Evolutionary conservation across 345 rosid genomes (phyloP).

Genomic region (Gossypium arboreum): DNA sequence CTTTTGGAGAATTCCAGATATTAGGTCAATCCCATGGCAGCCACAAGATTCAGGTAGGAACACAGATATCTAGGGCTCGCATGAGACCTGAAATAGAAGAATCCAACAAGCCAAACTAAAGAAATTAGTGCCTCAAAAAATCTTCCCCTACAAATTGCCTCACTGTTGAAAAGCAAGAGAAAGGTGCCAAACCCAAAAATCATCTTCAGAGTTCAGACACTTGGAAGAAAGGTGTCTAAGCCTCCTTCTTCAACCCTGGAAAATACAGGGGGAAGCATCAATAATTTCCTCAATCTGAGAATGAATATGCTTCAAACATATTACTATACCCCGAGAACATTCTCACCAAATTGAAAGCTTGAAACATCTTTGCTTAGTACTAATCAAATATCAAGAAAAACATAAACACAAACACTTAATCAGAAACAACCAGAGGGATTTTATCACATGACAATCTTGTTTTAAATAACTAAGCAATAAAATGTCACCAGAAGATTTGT

Average conservation of each 20-base stretch:
- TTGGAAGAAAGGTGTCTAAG: constrained; percentile 31
- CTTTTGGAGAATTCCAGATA: constrained; percentile 19
- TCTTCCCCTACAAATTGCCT: constrained; percentile 15
- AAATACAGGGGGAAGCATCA: constrained; percentile 42
- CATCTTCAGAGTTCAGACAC: constrained; percentile 27
- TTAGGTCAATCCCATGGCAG: constrained; percentile 24
- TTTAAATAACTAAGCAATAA: not conserved
- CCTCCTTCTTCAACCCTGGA: constrained; percentile 40
- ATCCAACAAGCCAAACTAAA: constrained; percentile 20
- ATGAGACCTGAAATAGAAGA: constrained; percentile 25
- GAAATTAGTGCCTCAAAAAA: constrained; percentile 18
- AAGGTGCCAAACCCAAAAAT: constrained; percentile 28
- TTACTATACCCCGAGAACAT: constrained; percentile 5
- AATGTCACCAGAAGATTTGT: not conserved
- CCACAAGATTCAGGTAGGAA: constrained; percentile 30
- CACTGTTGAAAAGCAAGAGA: constrained; percentile 24
- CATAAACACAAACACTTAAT: not conserved
- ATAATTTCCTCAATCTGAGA: constrained; percentile 26
- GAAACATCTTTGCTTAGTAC: constrained; percentile 1
- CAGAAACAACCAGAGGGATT: not conserved
- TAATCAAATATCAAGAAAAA: not conserved
- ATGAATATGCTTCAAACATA: constrained; percentile 17
- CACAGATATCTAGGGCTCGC: constrained; percentile 25
- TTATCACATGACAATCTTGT: not conserved
- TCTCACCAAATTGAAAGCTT: constrained; percentile 13